Evolutionary conservation across 169 alveolate genomes (phyloP), one percentile per base, ranked within the genome.

Genomic region (Plasmodium coatneyi): DNA sequence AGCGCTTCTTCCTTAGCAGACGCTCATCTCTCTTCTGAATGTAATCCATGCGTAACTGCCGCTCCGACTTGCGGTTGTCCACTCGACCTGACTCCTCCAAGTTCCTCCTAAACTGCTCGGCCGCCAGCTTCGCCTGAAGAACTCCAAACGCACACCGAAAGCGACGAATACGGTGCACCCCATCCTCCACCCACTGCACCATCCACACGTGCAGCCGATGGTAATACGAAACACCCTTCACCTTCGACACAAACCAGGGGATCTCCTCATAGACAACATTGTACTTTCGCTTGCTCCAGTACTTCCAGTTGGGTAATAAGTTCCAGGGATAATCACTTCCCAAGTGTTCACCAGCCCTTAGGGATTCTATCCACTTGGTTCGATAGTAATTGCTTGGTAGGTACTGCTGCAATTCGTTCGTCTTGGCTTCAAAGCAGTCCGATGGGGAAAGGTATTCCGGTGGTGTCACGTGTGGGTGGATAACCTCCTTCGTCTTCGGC

Each of bases 81-180:
- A 96, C 97, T 19, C 98, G 74, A 80, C 97, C 96, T 9, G 97
- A 46, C 28, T 93, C 97, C 79, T 95, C 97, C 25, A 95, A 86
- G 3, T 91, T 94, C 60, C 43, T 71, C 22, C 96, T 83, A 87
- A 97, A 97, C 79, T 71, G 80, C 84, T 97, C 98, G 34, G 98
- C 98, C n/a, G 97, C 96, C 10, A 81, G 71, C 83, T 95, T 96
- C 28, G 98, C 98, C 43, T 97, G 93, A 71, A 78, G 60, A 78
- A 97, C 72, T 9, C 98, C 98, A 92, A 96, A 96, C 28, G 98
- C 97, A n/a, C 98, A 96, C 66, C 97, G 84, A 74, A 97, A 97
- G 96, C 98, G 92, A 36, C 98, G 95, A 71, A 95, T 89, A 28
- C 98, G 83, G 79, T 95, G 98, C n/a, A 94, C 92, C 4, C 97